A percentile compares a stretch with the other conserved stretches of the same genome.
Evolutionary conservation across 2,329 filamentous ascomycete genomes (phyloP).

Genomic region (Cladorrhinum sp.): DNA sequence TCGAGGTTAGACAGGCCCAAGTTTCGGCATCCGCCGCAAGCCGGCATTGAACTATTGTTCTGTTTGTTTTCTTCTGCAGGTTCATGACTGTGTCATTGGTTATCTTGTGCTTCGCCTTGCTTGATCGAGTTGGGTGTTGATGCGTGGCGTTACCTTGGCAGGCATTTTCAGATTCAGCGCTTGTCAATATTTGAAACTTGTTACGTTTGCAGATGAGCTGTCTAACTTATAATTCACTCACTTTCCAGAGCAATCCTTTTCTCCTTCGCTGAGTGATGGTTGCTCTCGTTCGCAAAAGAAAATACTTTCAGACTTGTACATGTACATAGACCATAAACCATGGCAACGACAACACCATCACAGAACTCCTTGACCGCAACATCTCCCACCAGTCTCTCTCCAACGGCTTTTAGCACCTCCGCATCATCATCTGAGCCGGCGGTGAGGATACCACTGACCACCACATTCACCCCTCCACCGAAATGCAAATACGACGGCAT

Average conservation of each 20-base stretch:
- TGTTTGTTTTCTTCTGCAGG: not conserved
- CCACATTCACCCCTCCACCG: not conserved
- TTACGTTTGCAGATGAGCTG: not conserved
- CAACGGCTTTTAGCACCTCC: too few relatives aligned
- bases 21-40: not conserved
- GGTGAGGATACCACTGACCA: not conserved
- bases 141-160: not conserved
- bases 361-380: too few relatives aligned
- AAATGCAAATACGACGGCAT: not conserved
- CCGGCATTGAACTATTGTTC: not conserved
- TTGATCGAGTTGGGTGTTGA: not conserved
- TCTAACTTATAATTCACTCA: not conserved
- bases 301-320: too few relatives aligned
- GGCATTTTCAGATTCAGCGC: not conserved
- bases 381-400: too few relatives aligned
- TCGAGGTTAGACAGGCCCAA: too few relatives aligned
- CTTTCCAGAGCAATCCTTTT: too few relatives aligned
- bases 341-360: not conserved
- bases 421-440: too few relatives aligned
- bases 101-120: not conserved
- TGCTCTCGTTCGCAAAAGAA: too few relatives aligned
- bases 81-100: not conserved
- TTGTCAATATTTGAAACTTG: not conserved
- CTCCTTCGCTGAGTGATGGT: too few relatives aligned
- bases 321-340: too few relatives aligned